Conservation (phyloP, 257 asterid species). For the Solanum rostratum region DNA sequence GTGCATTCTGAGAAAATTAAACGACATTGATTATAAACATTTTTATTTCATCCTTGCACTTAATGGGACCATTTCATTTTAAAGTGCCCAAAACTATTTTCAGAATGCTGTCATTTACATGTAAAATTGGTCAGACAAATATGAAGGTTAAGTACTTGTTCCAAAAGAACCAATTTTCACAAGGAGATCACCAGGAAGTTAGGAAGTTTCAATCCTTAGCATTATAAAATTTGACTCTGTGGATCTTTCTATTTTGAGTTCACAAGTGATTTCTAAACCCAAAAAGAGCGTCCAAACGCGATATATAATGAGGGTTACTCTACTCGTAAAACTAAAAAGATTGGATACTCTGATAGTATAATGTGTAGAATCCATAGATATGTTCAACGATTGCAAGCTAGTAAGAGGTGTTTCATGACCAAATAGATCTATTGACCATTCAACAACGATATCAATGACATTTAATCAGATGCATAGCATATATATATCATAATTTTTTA, state of each 20-base stretch:
- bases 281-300: not conserved
- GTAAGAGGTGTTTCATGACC: not conserved
- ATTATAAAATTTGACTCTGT: not conserved
- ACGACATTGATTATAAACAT: not conserved
- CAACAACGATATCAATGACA: not conserved
- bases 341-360: not conserved
- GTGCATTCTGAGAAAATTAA: conserved; percentile 40
- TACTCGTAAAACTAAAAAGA: not conserved
- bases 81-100: not conserved
- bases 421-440: not conserved
- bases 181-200: not conserved
- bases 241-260: not conserved
- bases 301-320: not conserved
- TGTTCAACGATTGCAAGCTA: not conserved
- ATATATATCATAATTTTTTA: not conserved
- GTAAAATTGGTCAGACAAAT: not conserved
- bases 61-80: not conserved
- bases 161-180: not conserved
- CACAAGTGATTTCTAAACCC: not conserved
- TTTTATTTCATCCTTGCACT: not conserved
- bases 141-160: not conserved
- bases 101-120: not conserved
- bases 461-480: not conserved
- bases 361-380: not conserved
- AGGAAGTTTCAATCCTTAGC: not conserved